These are phyloP conservation scores for Talaromyces sp. DNA, from an alignment of 2,329 filamentous ascomycete genomes.

Conservation along the genomic window DNA sequence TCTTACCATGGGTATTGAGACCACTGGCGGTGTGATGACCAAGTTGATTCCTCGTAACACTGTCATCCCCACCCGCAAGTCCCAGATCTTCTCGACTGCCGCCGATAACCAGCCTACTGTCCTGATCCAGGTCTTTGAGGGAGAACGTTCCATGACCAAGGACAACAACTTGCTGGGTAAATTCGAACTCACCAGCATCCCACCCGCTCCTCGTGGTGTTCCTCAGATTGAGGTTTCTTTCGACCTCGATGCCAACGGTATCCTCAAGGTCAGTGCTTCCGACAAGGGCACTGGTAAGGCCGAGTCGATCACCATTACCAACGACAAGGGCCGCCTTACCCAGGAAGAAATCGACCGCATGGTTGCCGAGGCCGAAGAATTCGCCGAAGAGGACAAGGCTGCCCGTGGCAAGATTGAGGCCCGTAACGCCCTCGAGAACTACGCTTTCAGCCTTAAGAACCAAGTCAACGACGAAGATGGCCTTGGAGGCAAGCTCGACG, in stretches of 20 bases:
- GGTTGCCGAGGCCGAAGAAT: conserved; percentile 97
- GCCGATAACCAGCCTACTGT: conserved; percentile 96
- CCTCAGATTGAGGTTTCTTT: conserved; percentile 98
- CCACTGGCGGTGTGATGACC: conserved; percentile 95
- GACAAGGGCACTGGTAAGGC: conserved; percentile 98
- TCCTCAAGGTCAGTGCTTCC: conserved; percentile 89
- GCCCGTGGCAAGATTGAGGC: conserved; percentile 95
- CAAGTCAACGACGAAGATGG: conserved; percentile 96
- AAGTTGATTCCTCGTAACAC: conserved; percentile 95
- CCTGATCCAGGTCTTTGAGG: conserved; percentile 92
- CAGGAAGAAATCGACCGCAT: conserved; percentile 98
- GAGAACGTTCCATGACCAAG: conserved; percentile 90
- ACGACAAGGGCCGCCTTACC: conserved; percentile 97
- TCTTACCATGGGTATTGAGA: conserved; percentile 93
- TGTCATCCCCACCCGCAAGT: conserved; percentile 91
- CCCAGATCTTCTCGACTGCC: conserved; percentile 94
- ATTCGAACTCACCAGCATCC: conserved; percentile 95
- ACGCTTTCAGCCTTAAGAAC: conserved; percentile 98
- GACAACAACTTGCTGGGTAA: conserved; percentile 97
- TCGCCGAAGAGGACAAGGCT: conserved; percentile 98
- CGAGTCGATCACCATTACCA: conserved; percentile 97
- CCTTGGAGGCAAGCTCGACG: conserved; percentile 95
- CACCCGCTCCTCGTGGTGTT: conserved; percentile 89
- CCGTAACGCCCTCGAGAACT: conserved; percentile 97
- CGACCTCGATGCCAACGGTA: conserved; percentile 97